A percentile compares a stretch with the other conserved stretches of the same genome.
Conservation (phyloP, 164 flowering plant species). For the Chimonanthus praecox region DNA sequence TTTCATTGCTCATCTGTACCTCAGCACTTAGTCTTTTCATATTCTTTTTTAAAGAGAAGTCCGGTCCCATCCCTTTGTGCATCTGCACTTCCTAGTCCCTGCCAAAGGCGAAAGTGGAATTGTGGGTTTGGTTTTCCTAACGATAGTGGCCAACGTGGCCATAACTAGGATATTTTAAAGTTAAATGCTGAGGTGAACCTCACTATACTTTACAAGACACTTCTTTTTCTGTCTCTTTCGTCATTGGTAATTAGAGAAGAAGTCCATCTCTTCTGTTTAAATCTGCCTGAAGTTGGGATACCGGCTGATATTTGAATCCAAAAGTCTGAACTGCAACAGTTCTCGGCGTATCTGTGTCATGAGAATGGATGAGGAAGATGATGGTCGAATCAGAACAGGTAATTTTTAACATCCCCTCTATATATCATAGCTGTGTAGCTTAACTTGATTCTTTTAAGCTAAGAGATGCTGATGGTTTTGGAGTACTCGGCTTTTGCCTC, state of each 20-base stretch:
- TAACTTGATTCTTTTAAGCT: neutral
- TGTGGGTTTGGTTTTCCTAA: neutral
- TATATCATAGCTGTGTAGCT: too few relatives aligned
- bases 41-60: too few relatives aligned
- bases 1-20: neutral
- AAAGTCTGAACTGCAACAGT: neutral
- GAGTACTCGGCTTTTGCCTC: neutral
- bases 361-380: conserved; percentile 7
- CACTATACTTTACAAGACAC: neutral
- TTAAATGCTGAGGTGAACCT: neutral
- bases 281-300: neutral
- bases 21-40: neutral
- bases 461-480: neutral
- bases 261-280: neutral
- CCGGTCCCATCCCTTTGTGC: neutral
- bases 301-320: neutral
- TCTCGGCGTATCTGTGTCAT: neutral
- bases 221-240: neutral
- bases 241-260: neutral
- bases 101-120: neutral
- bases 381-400: conserved; percentile 15
- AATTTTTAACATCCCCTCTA: neutral
- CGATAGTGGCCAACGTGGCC: conserved; percentile 1
- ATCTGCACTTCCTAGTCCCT: neutral
- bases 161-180: neutral